Evolutionary conservation across 441 rosid genomes (phyloP).

Genomic region (Aleurites moluccanus): DNA sequence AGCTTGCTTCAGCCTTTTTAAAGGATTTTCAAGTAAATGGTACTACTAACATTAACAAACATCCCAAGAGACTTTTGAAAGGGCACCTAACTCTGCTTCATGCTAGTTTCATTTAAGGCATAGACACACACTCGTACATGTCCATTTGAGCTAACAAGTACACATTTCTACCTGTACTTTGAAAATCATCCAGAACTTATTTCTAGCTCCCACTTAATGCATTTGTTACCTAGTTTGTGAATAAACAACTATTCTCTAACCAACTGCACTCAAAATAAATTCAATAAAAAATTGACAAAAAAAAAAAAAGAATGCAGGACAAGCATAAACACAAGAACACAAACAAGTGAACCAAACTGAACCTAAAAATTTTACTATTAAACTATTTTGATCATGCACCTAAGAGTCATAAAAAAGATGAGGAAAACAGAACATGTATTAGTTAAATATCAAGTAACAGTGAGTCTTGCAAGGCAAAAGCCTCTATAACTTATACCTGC

Average conservation of each 20-base stretch:
- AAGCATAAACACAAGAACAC: neutral
- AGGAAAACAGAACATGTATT: neutral
- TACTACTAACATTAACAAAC: neutral
- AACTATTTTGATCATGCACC: slow-evolving; percentile 9
- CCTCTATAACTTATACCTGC: slow-evolving; percentile 62
- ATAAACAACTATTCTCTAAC: neutral
- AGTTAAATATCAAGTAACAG: slow-evolving; percentile 1
- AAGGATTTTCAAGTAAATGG: slow-evolving; percentile 1
- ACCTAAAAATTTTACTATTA: neutral
- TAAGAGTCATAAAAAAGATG: neutral
- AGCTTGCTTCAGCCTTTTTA: neutral
- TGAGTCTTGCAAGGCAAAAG: slow-evolving; percentile 8
- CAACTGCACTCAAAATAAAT: neutral
- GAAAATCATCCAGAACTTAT: neutral
- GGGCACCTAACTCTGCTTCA: neutral
- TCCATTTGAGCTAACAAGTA: neutral
- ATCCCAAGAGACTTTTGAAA: neutral
- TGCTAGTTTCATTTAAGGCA: neutral
- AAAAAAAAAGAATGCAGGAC: neutral
- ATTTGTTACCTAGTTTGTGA: neutral
- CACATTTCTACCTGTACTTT: neutral
- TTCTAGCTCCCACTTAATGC: neutral
- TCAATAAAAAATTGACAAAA: neutral
- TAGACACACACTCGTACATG: neutral
- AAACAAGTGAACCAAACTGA: neutral